Evolutionary conservation across 23 red algal species (phyloP), one percentile per base, ranked within the genome.

Genomic region (Gracilaria domingensis): DNA sequence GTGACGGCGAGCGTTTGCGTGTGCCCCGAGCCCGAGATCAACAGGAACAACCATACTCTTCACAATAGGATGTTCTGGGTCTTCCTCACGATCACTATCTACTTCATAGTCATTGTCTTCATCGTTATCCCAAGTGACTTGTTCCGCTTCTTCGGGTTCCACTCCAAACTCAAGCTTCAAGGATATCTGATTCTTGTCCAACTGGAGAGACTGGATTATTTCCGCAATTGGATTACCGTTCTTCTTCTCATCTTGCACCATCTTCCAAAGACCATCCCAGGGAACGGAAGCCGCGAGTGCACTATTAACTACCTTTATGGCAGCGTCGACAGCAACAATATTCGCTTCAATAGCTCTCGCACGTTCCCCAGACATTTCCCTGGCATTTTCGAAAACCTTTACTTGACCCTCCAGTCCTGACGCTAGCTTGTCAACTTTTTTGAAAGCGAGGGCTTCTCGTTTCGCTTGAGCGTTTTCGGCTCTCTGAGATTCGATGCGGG

Each of bases 161-260:
- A 88, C 81, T 17, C 66, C 57, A 28, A 80, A 49, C 7, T 77
- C 83, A 35, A 99, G 84, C 91, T 93, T 95, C 49, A 99, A 83
- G 14, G 91, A 92, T 28, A 99, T 94, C 88, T 96, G 81, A 82
- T 96, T 96, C 54, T 91, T 79, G 8, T 95, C 91, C 36, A 99
- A 55, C 26, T 96, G 89, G 24, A 99, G 67, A 30, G 90, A 94
- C 28, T 99, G 97, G 24, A 99, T 93, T 47, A 95, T 91, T 83
- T 86, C 49, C 29, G 93, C 91, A 13, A 99, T 79, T n/a, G 97
- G 97, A 74, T 99, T 96, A 7, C 95, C 97, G 32, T 88, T 89
- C 49, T 79, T 82, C 75, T 90, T 89, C 79, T 96, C 93, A 62
- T 96, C 84, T 40, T 85, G 82, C n/a, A 99, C 88, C 94, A 96